Evolutionary conservation across 768 basidiomycete species (phyloP).

Genomic region (Paxillus involutus): DNA sequence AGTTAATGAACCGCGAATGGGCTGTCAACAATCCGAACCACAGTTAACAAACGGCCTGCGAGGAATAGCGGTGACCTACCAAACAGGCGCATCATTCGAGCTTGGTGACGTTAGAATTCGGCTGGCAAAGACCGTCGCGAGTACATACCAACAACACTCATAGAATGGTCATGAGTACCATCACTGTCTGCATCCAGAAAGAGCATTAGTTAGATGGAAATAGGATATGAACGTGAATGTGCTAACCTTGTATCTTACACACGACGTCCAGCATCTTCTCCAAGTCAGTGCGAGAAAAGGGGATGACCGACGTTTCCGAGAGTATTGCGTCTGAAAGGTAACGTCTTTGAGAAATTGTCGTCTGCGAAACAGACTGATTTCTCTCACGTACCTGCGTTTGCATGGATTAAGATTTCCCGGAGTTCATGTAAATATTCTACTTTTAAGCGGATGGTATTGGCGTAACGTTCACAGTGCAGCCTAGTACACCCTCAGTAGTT

Average conservation of each 20-base stretch:
- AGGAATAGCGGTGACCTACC: background rate
- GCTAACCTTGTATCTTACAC: conserved; percentile 1
- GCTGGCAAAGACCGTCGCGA: background rate
- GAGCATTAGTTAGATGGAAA: background rate
- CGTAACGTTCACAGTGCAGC: conserved; percentile 5
- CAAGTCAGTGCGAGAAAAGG: conserved; percentile 4
- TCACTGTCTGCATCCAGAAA: background rate
- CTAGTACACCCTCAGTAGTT: background rate
- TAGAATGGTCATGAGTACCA: conserved; percentile 2
- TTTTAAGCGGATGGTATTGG: conserved; percentile 1
- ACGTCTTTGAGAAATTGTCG: background rate
- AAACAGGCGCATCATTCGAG: conserved; percentile 1
- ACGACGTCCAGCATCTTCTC: conserved; percentile 3
- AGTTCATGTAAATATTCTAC: background rate
- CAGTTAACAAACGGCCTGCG: background rate
- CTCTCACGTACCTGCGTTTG: conserved; percentile 4
- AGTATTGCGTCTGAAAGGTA: conserved; percentile 1
- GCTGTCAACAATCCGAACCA: background rate
- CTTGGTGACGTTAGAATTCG: background rate
- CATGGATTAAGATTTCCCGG: conserved; percentile 2
- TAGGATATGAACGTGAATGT: too few relatives aligned
- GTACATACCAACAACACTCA: conserved; percentile 2
- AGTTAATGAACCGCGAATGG: conserved; percentile 9
- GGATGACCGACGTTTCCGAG: conserved; percentile 3
- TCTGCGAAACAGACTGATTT: background rate